Evolutionary conservation across 176 grass and related monocot genomes (phyloP).

Genomic region (Eragrostis nindensis): DNA sequence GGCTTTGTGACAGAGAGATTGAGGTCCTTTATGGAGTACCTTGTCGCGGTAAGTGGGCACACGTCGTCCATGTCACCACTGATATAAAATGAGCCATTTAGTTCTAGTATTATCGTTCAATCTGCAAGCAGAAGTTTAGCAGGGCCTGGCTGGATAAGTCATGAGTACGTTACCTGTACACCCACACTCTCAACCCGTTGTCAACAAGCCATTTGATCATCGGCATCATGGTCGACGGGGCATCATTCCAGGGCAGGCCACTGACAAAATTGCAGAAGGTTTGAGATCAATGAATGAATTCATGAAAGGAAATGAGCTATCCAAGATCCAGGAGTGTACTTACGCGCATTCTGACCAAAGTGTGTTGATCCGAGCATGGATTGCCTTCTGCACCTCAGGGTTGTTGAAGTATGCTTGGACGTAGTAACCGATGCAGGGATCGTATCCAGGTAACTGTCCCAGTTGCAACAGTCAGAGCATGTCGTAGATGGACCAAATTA

Average conservation of each 20-base stretch:
- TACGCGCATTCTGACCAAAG: constrained; percentile 44
- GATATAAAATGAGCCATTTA: too few species aligned
- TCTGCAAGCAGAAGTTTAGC: too few species aligned
- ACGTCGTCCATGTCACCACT: constrained; percentile 58
- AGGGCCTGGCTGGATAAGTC: too few species aligned
- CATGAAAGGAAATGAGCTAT: background rate
- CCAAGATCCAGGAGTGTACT: background rate
- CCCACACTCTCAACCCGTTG: constrained; percentile 43
- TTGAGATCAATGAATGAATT: background rate
- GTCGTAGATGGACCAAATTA: background rate
- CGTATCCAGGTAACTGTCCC: constrained; percentile 45
- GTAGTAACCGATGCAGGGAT: constrained; percentile 37
- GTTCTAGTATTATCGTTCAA: too few species aligned
- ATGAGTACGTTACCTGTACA: constrained; percentile 45
- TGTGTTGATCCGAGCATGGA: constrained; percentile 44
- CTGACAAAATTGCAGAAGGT: background rate
- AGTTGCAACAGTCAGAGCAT: background rate
- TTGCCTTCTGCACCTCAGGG: constrained; percentile 47
- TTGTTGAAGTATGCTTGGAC: constrained; percentile 40
- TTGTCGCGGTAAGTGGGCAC: constrained; percentile 54
- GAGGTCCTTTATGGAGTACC: constrained; percentile 52
- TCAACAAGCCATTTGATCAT: constrained; percentile 28
- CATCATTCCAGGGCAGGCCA: background rate
- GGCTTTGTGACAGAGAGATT: constrained; percentile 34
- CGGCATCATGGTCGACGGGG: background rate